phyloP scores from a whole-genome alignment of 2,329 filamentous ascomycete species.

The Colletotrichum falcatum region DNA sequence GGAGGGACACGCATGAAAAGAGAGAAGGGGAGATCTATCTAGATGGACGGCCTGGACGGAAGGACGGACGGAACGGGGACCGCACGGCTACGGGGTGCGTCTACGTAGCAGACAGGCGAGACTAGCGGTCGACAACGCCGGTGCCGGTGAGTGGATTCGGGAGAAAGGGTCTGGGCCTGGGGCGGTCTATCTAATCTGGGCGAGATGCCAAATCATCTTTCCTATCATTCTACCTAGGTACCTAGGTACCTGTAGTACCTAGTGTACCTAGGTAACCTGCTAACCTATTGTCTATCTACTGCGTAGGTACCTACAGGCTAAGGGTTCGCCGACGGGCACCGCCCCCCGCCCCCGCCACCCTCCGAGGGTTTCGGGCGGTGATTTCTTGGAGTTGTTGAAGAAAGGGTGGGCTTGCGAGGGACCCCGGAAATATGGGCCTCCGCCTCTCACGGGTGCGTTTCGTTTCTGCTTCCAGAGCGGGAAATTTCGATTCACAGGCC shows the following conservation, averaged over 20 bases:
- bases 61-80: not conserved
- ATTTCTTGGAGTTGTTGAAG: not conserved
- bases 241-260: too few relatives aligned
- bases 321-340: not conserved
- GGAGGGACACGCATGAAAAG: not conserved
- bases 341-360: too few relatives aligned
- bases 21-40: not conserved
- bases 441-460: not conserved
- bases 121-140: constrained; percentile 17
- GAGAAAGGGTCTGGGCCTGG: not conserved
- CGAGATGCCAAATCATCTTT: not conserved
- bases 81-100: not conserved
- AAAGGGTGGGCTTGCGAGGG: not conserved
- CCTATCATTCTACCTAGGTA: too few relatives aligned
- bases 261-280: too few relatives aligned
- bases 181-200: not conserved
- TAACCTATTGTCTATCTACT: too few relatives aligned
- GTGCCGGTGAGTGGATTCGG: constrained; percentile 5
- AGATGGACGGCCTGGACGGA: not conserved
- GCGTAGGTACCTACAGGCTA: too few relatives aligned
- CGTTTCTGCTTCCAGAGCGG: not conserved
- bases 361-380: not conserved
- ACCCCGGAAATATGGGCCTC: not conserved
- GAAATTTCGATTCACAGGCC: constrained; percentile 4
- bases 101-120: not conserved